Base-by-base conservation (phyloP, 371 early-diverging fungal genomes). In the Parasitella parasitica region DNA sequence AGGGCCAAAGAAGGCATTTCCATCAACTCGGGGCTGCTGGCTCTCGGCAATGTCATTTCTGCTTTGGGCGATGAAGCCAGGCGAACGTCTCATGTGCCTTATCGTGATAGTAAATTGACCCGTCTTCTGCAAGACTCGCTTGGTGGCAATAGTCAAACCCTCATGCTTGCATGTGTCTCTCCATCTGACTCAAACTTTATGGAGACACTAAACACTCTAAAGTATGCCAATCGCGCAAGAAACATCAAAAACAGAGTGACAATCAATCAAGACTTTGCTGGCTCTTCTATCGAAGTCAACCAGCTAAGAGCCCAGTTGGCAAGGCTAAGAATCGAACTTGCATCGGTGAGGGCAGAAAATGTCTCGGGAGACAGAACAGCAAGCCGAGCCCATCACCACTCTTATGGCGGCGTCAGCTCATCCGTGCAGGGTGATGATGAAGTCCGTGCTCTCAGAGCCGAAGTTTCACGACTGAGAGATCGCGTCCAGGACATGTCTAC, bases 91-190 rank as follows among this genome's bases (percentile, higher is more conserved):
- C 90, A 91, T 68, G 86, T 99, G 15, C 99, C 99, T 20, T 99
- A 94, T 67, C 90, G 99, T 73, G 98, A 99, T 74, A 91, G 92
- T 18, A 99, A 99, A 78, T 85, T 99, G n/a, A 99, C 99, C 0
- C 88, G 87, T 43, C 81, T 99, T 46, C 88, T 99, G 46, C 96
- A 99, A 76, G 94, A 96, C 71, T 95, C 95, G n/a, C 81, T 99
- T 18, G 97, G 97, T 49, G 99, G 98, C 27, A 97, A 94, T 66
- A 89, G 91, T 60, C 89, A 89, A 62, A 93, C 97, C 0, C 74
- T 97, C 54, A 95, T 98, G 94, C 72, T 98, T 15, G 96, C 96
- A 6, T 97, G 97, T 83, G 86, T 97, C 0, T 89, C 90, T 41
- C 91, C 94, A 2, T 85, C 91, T 9, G 89, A 91, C 52, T 73